Conservation (phyloP, 495 filamentous ascomycete genomes). For the Xanthoparmelia taractica region DNA sequence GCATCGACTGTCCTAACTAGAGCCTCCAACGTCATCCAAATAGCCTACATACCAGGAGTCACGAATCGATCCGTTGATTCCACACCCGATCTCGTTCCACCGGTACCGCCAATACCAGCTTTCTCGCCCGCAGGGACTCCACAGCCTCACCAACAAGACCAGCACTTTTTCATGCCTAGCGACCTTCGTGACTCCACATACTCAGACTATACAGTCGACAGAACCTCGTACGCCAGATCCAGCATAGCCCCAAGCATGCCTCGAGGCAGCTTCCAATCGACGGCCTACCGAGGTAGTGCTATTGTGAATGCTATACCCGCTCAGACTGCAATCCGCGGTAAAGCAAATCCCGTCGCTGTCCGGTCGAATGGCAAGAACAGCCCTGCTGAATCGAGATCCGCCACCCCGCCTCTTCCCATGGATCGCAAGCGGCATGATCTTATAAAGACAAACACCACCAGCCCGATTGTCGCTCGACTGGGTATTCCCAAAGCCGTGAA, state of each 20-base stretch:
- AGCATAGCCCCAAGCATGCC: conserved; percentile 54
- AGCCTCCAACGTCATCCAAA: conserved; percentile 97
- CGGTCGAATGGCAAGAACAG: conserved; percentile 45
- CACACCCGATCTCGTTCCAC: conserved; percentile 74
- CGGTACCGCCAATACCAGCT: conserved; percentile 85
- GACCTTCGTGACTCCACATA: conserved; percentile 84
- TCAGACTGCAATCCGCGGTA: conserved; percentile 73
- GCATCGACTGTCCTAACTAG: conserved; percentile 92
- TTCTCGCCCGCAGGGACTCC: conserved; percentile 46
- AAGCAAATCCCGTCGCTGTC: conserved; percentile 85
- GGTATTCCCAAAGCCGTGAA: conserved; percentile 27
- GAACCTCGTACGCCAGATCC: conserved; percentile 52
- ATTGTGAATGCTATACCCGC: conserved; percentile 73
- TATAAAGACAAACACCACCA: conserved; percentile 21
- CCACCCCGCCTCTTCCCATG: conserved; percentile 23
- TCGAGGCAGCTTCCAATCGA: conserved; percentile 79
- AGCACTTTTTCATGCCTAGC: conserved; percentile 89
- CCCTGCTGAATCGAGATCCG: conserved; percentile 22
- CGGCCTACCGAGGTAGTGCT: conserved; percentile 82
- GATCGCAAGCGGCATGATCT: conserved; percentile 17
- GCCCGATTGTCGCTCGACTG: conserved; percentile 26
- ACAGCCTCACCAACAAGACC: conserved; percentile 52
- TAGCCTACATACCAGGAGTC: conserved; percentile 96
- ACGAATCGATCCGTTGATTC: conserved; percentile 83
- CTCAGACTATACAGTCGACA: conserved; percentile 60